Conservation (phyloP, 208 protist genomes). For the Leishmania amazonensis region DNA sequence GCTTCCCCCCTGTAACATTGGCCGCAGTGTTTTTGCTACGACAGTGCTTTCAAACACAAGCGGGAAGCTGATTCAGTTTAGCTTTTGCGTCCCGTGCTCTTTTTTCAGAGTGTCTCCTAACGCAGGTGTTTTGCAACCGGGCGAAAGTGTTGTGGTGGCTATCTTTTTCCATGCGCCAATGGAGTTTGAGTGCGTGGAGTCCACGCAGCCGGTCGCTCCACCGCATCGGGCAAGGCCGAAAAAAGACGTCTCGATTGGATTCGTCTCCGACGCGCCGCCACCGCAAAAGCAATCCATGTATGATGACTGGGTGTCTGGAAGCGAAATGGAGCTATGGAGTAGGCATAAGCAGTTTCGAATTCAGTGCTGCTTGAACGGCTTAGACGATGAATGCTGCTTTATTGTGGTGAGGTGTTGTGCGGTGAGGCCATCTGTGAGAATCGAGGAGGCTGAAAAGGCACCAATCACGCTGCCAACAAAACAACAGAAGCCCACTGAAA, state of each 20-base stretch:
- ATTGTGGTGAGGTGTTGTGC: constrained; percentile 28
- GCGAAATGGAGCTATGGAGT: constrained; percentile 18
- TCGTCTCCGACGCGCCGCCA: not conserved
- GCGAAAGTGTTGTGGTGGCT: constrained; percentile 29
- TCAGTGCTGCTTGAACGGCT: constrained; percentile 23
- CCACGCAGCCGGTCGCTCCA: constrained; percentile 4
- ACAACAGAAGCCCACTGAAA: not conserved
- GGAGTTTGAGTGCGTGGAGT: constrained; percentile 19
- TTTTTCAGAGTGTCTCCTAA: constrained; percentile 35
- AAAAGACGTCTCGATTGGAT: not conserved
- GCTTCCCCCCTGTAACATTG: constrained; percentile 32
- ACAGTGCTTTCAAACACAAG: constrained; percentile 37
- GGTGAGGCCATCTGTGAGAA: constrained; percentile 9
- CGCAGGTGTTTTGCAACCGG: constrained; percentile 34
- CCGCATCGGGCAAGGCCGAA: constrained; percentile 15
- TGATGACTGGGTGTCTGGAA: constrained; percentile 23
- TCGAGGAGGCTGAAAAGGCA: constrained; percentile 4
- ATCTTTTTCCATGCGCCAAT: constrained; percentile 29
- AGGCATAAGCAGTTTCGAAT: constrained; percentile 28
- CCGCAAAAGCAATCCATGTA: constrained; percentile 19
- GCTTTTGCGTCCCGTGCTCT: constrained; percentile 11
- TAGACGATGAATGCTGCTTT: constrained; percentile 21
- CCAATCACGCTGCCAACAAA: not conserved
- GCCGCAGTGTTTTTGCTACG: constrained; percentile 27
- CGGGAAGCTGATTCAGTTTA: constrained; percentile 23